Conservation (phyloP, 306 rosid species). For the Neltuma alba region DNA sequence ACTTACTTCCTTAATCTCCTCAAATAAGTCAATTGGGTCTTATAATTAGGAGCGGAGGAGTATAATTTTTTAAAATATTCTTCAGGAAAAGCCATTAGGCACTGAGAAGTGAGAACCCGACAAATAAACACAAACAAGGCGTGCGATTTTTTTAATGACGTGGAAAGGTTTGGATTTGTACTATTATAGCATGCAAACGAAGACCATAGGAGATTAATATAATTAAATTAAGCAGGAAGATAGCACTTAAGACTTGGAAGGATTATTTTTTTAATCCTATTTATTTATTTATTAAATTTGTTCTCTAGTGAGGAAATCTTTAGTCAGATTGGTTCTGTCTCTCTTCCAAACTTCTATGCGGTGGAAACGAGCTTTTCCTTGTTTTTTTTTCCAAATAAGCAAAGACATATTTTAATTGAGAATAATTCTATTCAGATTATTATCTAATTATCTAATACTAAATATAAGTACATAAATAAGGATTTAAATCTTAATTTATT, state of each 20-base stretch:
- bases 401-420: too few species aligned
- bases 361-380: slow-evolving; percentile 56
- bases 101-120: background rate
- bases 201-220: background rate
- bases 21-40: too few species aligned
- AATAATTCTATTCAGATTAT: too few species aligned
- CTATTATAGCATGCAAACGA: slow-evolving; percentile 34
- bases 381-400: too few species aligned
- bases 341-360: slow-evolving; percentile 45
- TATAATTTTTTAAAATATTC: background rate
- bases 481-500: too few species aligned
- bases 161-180: slow-evolving; percentile 35
- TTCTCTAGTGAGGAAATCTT: slow-evolving; percentile 49
- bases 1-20: too few species aligned
- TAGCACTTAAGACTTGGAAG: background rate
- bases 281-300: slow-evolving; percentile 18
- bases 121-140: background rate
- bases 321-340: slow-evolving; percentile 47
- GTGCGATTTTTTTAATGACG: slow-evolving; percentile 4
- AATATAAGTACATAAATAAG: too few species aligned
- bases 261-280: background rate
- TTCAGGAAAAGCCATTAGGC: background rate
- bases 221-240: background rate
- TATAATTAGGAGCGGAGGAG: too few species aligned
- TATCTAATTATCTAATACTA: too few species aligned